A percentile compares a stretch with the other conserved stretches of the same genome.
Conservation (phyloP, 1,284 basidiomycete species). For the Vanrija humicola region DNA sequence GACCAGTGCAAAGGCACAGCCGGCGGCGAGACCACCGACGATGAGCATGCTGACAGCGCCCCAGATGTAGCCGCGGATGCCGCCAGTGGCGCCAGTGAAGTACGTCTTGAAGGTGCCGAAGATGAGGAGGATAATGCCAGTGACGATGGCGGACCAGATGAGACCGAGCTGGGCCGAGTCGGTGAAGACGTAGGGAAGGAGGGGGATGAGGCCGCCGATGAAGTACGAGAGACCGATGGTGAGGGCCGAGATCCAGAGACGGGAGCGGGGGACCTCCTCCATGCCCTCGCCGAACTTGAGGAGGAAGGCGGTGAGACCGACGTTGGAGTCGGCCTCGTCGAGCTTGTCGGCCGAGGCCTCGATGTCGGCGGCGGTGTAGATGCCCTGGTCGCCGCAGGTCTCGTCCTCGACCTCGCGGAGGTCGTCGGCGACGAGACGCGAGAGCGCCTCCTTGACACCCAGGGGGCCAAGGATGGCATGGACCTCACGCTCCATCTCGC, state of each 20-base stretch:
- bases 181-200: conserved; percentile 88
- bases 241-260: conserved; percentile 75
- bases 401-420: conserved; percentile 63
- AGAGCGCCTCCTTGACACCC: conserved; percentile 79
- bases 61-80: conserved; percentile 62
- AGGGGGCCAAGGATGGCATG: conserved; percentile 79
- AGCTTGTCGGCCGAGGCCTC: conserved; percentile 7
- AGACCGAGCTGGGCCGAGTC: conserved; percentile 50
- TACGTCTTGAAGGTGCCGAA: conserved; percentile 89
- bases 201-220: conserved; percentile 75
- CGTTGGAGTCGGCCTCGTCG: conserved; percentile 53
- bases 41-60: conserved; percentile 85
- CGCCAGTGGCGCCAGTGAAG: conserved; percentile 70
- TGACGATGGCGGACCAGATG: conserved; percentile 55
- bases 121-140: conserved; percentile 75
- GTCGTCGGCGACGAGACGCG: conserved; percentile 70
- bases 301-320: conserved; percentile 79
- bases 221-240: conserved; percentile 84
- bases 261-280: conserved; percentile 72
- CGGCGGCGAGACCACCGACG: conserved; percentile 83
- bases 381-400: conserved; percentile 27
- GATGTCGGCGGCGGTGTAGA: conserved; percentile 11
- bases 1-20: conserved; percentile 81
- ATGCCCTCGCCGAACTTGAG: conserved; percentile 88
- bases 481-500: conserved; percentile 95